Conservation (phyloP, 768 basidiomycete genomes). For the Russula vinacea region DNA sequence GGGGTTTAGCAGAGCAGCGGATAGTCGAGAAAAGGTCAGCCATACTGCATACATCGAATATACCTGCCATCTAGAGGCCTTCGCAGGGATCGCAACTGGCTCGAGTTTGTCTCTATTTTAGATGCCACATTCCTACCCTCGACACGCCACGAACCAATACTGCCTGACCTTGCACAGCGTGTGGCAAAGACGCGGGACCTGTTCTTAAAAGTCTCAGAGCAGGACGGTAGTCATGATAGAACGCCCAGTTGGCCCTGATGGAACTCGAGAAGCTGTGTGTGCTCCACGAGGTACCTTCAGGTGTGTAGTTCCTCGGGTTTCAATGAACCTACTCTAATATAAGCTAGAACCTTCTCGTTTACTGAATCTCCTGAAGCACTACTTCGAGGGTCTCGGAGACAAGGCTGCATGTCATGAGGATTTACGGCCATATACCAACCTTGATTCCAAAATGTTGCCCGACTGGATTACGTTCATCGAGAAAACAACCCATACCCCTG, state of each 20-base stretch:
- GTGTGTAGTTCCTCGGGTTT: conserved; percentile 34
- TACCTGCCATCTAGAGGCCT: conserved; percentile 7
- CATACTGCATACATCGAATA: not conserved
- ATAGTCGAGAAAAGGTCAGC: conserved; percentile 61
- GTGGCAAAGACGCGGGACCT: conserved; percentile 47
- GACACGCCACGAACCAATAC: conserved; percentile 35
- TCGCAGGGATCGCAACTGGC: conserved; percentile 79
- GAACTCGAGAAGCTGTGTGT: conserved; percentile 68
- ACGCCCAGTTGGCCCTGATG: conserved; percentile 70
- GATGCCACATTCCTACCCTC: conserved; percentile 58
- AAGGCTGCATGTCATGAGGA: conserved; percentile 90
- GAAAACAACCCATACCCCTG: conserved; percentile 47
- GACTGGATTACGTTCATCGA: conserved; percentile 57
- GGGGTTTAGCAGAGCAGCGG: conserved; percentile 53
- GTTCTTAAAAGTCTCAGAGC: conserved; percentile 53
- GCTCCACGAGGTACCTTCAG: conserved; percentile 47
- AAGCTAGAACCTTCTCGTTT: conserved; percentile 46
- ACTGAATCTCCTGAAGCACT: conserved; percentile 54
- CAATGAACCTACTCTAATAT: not conserved
- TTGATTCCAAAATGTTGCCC: conserved; percentile 47
- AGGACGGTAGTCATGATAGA: conserved; percentile 70
- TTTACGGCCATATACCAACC: conserved; percentile 58
- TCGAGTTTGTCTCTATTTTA: conserved; percentile 72
- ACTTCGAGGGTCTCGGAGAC: conserved; percentile 69
- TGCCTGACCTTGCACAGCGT: conserved; percentile 39